phyloP scores from a whole-genome alignment of 2,329 filamentous ascomycete genomes.

The Trichoderma semiorbis region DNA sequence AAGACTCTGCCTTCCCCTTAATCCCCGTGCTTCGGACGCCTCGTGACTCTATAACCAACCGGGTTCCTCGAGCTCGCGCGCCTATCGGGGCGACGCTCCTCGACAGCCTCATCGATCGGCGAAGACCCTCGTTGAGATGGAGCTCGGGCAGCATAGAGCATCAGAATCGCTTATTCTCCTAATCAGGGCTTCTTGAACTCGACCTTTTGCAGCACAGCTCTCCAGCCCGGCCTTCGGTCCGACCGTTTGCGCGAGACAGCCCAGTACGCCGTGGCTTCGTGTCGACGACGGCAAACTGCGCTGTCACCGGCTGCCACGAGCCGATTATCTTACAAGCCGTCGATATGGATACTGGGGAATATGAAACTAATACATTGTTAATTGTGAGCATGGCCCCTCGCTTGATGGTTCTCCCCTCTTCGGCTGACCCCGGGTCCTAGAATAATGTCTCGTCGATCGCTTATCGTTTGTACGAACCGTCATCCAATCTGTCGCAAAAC shows the following conservation, averaged over 20 bases:
- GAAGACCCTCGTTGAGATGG: conserved; percentile 18
- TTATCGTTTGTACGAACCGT: conserved; percentile 54
- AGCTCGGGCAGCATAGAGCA: conserved; percentile 17
- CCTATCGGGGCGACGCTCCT: conserved; percentile 15
- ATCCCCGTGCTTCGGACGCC: background rate
- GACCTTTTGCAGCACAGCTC: background rate
- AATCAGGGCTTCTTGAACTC: background rate
- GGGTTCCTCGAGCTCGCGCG: conserved; percentile 12
- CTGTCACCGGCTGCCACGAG: conserved; percentile 26
- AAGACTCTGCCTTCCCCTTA: background rate
- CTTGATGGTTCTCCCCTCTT: background rate
- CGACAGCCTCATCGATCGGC: conserved; percentile 5
- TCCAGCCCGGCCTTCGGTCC: background rate
- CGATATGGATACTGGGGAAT: conserved; percentile 63
- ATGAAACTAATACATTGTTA: conserved; percentile 59
- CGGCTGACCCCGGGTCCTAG: conserved; percentile 33
- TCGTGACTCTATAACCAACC: background rate
- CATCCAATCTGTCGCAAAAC: conserved; percentile 40
- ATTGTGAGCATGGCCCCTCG: conserved; percentile 44
- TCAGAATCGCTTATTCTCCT: conserved; percentile 1
- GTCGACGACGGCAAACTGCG: conserved; percentile 22
- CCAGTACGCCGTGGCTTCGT: conserved; percentile 20
- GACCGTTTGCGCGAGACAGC: conserved; percentile 16
- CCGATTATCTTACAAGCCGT: conserved; percentile 32
- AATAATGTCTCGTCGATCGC: conserved; percentile 54